Conservation (phyloP, 208 protist genomes). For the Eutreptiella sp. region DNA sequence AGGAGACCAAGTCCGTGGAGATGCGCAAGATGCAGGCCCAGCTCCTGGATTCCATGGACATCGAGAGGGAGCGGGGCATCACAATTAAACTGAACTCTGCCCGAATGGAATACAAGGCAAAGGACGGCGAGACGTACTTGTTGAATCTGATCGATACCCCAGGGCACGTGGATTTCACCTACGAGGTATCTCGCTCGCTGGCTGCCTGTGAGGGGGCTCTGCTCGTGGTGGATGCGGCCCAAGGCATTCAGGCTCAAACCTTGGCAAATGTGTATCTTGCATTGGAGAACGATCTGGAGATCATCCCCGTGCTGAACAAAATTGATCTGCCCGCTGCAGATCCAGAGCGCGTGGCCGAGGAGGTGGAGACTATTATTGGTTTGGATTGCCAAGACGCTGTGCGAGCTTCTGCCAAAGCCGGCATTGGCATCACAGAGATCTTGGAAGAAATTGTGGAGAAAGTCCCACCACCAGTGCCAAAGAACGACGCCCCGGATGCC, state of each 20-base stretch:
- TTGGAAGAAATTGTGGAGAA: slow-evolving; percentile 79
- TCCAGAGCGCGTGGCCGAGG: slow-evolving; percentile 54
- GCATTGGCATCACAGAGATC: slow-evolving; percentile 70
- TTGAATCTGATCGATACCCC: slow-evolving; percentile 95
- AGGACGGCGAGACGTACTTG: slow-evolving; percentile 51
- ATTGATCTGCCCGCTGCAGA: slow-evolving; percentile 67
- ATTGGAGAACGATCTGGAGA: slow-evolving; percentile 68
- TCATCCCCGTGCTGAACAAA: slow-evolving; percentile 79
- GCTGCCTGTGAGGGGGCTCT: slow-evolving; percentile 76
- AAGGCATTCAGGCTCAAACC: slow-evolving; percentile 89
- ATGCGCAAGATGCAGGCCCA: slow-evolving; percentile 39
- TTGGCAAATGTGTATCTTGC: slow-evolving; percentile 92
- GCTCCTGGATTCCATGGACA: slow-evolving; percentile 83
- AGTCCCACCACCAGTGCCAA: slow-evolving; percentile 63
- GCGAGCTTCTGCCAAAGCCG: slow-evolving; percentile 80
- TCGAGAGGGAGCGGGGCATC: slow-evolving; percentile 90
- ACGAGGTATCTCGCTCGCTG: slow-evolving; percentile 89
- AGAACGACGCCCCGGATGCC: not conserved
- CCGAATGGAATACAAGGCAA: slow-evolving; percentile 46
- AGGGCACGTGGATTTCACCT: slow-evolving; percentile 96
- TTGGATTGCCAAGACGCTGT: slow-evolving; percentile 71
- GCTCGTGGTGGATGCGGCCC: slow-evolving; percentile 81
- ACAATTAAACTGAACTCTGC: slow-evolving; percentile 91
- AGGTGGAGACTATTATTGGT: slow-evolving; percentile 77
- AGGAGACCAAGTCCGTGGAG: slow-evolving; percentile 53